Evolutionary conservation across 495 filamentous ascomycete genomes (phyloP).

Genomic region (Hypoxylon fuscum): DNA sequence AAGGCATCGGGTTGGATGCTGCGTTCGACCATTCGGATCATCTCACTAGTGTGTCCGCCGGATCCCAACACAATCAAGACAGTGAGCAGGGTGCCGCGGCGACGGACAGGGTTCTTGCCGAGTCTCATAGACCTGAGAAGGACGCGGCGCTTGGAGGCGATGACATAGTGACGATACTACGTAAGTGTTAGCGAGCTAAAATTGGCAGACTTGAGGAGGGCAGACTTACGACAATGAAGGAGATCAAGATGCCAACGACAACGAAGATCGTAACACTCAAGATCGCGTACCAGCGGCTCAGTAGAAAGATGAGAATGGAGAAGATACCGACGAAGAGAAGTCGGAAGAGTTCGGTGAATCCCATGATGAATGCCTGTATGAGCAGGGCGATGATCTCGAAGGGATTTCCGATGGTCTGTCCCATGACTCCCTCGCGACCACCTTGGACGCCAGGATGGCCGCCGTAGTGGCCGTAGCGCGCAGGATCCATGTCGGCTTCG

Average conservation of each 20-base stretch:
- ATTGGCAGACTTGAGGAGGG: neutral
- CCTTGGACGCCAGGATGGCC: no score
- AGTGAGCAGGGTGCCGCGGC: slow-evolving; percentile 51
- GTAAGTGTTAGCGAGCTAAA: slow-evolving; percentile 1
- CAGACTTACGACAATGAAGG: slow-evolving; percentile 39
- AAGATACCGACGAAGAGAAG: slow-evolving; percentile 17
- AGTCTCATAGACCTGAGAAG: no score
- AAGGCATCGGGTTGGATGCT: slow-evolving; percentile 46
- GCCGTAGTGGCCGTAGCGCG: neutral
- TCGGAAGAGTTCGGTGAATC: slow-evolving; percentile 27
- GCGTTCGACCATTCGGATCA: slow-evolving; percentile 78
- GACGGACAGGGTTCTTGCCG: neutral
- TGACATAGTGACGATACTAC: slow-evolving; percentile 10
- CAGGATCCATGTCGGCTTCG: no score
- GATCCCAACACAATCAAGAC: slow-evolving; percentile 87
- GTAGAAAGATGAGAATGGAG: neutral
- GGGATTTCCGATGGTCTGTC: no score
- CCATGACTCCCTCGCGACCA: no score
- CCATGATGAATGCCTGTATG: neutral
- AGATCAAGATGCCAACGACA: slow-evolving; percentile 1
- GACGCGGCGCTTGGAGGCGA: neutral
- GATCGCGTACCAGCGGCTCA: no score
- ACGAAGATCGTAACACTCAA: neutral
- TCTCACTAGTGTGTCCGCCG: slow-evolving; percentile 94
- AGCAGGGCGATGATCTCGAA: neutral